Evolutionary conservation across 495 filamentous ascomycete genomes (phyloP), one percentile per base, ranked within the genome.

Genomic region (Aspergillus asperescens): DNA sequence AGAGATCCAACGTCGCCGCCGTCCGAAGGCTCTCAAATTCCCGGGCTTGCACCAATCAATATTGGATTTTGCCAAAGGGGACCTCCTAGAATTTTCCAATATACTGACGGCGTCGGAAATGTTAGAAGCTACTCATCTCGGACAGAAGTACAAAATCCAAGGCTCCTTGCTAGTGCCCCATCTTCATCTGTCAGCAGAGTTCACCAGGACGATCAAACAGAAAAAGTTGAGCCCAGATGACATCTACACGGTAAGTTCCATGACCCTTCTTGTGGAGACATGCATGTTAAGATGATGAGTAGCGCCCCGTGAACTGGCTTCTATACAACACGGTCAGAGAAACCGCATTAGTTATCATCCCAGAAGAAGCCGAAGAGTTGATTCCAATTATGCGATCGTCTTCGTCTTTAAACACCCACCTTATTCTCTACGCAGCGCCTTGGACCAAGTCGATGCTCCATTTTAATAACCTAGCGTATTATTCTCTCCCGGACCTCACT

Each of bases 361-460:
- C 77, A 4, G 76, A 82, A 42, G 81, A 85, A 55, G 81, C 75
- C 1, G 75, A 83, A 50, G 13, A 37, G 0, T 19, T 82, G 0
- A 67, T 84, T 18, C 64, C 68, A 0, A 41, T 68, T 0, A 46
- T 81, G 40, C 69, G 66, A 10, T 23, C 16, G 1, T 8, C 9
- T 18, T 3, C 24, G 5, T 8, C 47, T 2, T 16, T 55, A 1
- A 2, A 27, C 4, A 62, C 60, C 3, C 62, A 81, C 52, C 58
- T 84, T 0, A 63, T 81, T 18, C 46, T 71, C 0, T 84, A 84
- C 37, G 70, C 78, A 0, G 72, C 79, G 4, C 79, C 78, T 0
- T 67, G 80, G 6, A 81, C 78, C 0, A 66, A 66, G 24, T 63
- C 63, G 1, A 84, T 84, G 81, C 54, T 77, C 0, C 59, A 65